These are phyloP conservation scores for Sclerotinia minor DNA, from an alignment of 2,329 filamentous ascomycete species.

Conservation along the genomic window DNA sequence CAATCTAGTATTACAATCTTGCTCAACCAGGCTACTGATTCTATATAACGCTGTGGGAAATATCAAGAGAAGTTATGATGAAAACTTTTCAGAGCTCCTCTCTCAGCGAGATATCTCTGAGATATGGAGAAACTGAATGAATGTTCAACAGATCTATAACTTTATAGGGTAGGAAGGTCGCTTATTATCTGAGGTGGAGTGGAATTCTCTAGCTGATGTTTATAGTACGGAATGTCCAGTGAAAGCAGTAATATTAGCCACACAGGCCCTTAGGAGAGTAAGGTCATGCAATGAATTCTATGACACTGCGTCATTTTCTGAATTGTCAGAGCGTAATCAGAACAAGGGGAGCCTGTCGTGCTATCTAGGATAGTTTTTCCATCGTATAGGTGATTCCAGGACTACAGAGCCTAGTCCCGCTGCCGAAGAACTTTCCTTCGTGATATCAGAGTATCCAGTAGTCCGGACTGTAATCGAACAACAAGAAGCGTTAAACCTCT, in stretches of 20 bases:
- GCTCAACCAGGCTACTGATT: not conserved
- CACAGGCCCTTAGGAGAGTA: not conserved
- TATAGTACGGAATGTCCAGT: not conserved
- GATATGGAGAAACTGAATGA: not conserved
- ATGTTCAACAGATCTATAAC: not conserved
- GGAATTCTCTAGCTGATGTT: not conserved
- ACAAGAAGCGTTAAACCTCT: too few species aligned
- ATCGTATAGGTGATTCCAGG: too few species aligned
- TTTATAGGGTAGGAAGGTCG: not conserved
- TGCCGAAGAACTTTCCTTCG: too few species aligned
- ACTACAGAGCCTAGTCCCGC: too few species aligned
- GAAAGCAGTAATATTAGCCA: not conserved
- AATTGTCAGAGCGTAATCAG: not conserved
- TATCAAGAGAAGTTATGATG: not conserved
- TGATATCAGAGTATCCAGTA: too few species aligned
- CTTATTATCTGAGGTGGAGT: not conserved
- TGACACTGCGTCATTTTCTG: not conserved
- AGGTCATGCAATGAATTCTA: not conserved
- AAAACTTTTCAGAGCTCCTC: not conserved
- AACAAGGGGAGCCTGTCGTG: not conserved
- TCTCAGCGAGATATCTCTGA: conserved; percentile 6
- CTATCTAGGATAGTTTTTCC: too few species aligned
- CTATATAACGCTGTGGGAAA: not conserved
- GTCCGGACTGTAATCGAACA: too few species aligned
- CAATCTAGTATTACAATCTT: too few species aligned